Evolutionary conservation across 805 yeast genomes (phyloP).

Genomic region (Kuraishia floccosa): DNA sequence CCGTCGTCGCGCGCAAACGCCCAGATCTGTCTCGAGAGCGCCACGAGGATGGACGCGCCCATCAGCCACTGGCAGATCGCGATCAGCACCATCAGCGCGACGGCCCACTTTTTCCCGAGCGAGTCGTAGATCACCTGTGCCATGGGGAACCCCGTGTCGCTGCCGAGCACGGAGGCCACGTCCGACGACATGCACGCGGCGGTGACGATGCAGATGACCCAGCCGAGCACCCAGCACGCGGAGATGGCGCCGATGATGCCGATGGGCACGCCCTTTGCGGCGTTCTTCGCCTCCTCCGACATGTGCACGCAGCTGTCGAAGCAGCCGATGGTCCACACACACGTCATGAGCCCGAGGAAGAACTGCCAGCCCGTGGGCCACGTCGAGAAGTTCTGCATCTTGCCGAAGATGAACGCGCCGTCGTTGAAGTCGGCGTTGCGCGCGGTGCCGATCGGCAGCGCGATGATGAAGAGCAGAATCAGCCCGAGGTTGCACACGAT

Average conservation of each 20-base stretch:
- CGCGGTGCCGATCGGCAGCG: constrained; percentile 31
- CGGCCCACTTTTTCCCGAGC: constrained; percentile 36
- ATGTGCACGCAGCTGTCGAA: constrained; percentile 40
- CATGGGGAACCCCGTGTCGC: constrained; percentile 28
- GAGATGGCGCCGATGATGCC: constrained; percentile 36
- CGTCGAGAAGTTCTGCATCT: constrained; percentile 19
- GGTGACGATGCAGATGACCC: constrained; percentile 27
- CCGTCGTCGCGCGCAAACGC: constrained; percentile 44
- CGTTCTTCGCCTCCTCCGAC: constrained; percentile 34
- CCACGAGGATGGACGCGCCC: constrained; percentile 34
- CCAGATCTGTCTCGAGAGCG: constrained; percentile 38
- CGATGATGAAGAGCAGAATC: constrained; percentile 28
- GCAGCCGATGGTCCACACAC: constrained; percentile 41
- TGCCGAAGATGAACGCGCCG: constrained; percentile 24
- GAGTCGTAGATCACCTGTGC: constrained; percentile 37
- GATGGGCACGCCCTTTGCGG: constrained; percentile 28
- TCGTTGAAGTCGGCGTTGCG: constrained; percentile 15
- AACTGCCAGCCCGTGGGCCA: constrained; percentile 32
- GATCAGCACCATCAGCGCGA: constrained; percentile 34
- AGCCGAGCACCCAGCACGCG: constrained; percentile 31
- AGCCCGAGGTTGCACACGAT: constrained; percentile 23
- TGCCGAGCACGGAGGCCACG: constrained; percentile 17
- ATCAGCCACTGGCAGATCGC: constrained; percentile 37
- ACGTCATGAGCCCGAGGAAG: constrained; percentile 32
- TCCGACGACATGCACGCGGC: constrained; percentile 20